Conservation (phyloP, 371 early-diverging fungal species). For the Lichtheimia ramosa region DNA sequence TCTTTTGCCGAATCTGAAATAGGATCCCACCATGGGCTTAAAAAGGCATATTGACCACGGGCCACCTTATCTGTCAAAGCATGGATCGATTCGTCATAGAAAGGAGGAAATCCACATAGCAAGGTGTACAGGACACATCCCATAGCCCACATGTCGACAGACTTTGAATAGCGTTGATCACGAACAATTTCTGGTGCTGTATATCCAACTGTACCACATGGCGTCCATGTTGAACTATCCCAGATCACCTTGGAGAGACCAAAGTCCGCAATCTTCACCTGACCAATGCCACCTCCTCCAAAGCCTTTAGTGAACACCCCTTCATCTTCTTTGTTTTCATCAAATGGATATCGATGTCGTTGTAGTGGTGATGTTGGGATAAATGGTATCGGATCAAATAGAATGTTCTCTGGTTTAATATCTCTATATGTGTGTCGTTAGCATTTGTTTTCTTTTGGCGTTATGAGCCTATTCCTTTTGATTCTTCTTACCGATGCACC, state of each 20-base stretch:
- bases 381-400: slow-evolving; percentile 76
- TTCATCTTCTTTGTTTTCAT: slow-evolving; percentile 70
- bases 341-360: slow-evolving; percentile 30
- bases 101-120: slow-evolving; percentile 90
- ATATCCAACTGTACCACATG: slow-evolving; percentile 90
- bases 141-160: slow-evolving; percentile 93
- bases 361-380: slow-evolving; percentile 37
- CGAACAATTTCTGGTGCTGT: slow-evolving; percentile 91
- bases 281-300: slow-evolving; percentile 82
- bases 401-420: slow-evolving; percentile 96
- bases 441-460: slow-evolving; percentile 3
- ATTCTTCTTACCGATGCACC: slow-evolving; percentile 68
- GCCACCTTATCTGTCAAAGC: slow-evolving; percentile 77
- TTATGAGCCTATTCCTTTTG: background rate
- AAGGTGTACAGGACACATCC: slow-evolving; percentile 91
- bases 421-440: slow-evolving; percentile 50
- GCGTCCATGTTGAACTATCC: slow-evolving; percentile 82
- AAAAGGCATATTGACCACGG: slow-evolving; percentile 70
- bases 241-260: slow-evolving; percentile 82
- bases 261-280: slow-evolving; percentile 87
- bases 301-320: slow-evolving; percentile 70
- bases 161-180: slow-evolving; percentile 78
- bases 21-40: slow-evolving; percentile 91
- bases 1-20: slow-evolving; percentile 76
- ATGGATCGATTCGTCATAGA: slow-evolving; percentile 81